Percentiles rank a stretch among this genome's conserved stretches.
These are phyloP conservation scores for Atkinsonella texensis DNA, from an alignment of 2,329 filamentous ascomycete genomes.

Conservation along the genomic window DNA sequence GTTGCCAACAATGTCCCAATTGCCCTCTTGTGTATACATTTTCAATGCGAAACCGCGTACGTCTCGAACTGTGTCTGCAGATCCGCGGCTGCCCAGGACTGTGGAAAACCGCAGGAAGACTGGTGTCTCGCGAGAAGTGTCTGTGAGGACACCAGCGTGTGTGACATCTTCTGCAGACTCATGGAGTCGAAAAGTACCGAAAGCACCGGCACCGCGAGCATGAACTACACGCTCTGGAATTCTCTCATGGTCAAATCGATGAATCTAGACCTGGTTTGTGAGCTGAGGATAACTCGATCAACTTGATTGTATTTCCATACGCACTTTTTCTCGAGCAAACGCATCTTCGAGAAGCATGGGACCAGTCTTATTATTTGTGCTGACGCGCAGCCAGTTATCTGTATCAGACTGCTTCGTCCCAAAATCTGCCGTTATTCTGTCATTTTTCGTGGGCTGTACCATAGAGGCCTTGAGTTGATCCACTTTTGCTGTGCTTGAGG, in stretches of 20 bases:
- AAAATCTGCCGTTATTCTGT: conserved; percentile 62
- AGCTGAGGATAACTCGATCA: neutral
- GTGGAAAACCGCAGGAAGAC: conserved; percentile 56
- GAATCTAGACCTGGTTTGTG: conserved; percentile 34
- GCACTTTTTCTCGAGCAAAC: conserved; percentile 51
- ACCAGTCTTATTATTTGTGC: conserved; percentile 49
- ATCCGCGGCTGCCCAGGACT: conserved; percentile 61
- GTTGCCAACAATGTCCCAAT: conserved; percentile 8
- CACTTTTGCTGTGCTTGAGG: conserved; percentile 39
- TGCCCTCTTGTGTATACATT: conserved; percentile 49
- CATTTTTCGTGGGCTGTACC: conserved; percentile 44
- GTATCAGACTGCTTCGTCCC: conserved; percentile 62
- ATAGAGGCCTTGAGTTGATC: conserved; percentile 47
- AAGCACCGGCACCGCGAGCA: conserved; percentile 56
- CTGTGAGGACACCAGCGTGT: conserved; percentile 47
- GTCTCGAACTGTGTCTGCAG: conserved; percentile 73
- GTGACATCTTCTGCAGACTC: conserved; percentile 56
- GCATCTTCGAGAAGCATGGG: conserved; percentile 59
- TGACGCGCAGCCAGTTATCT: conserved; percentile 65
- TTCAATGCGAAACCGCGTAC: conserved; percentile 64
- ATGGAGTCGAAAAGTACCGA: conserved; percentile 57
- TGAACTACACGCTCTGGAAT: conserved; percentile 54
- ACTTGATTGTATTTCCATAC: neutral
- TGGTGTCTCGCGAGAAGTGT: conserved; percentile 38
- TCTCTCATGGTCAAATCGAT: conserved; percentile 55